These are phyloP conservation scores for Kalanchoe fedtschenkoi DNA, from an alignment of 164 flowering plant species.

Conservation along the genomic window DNA sequence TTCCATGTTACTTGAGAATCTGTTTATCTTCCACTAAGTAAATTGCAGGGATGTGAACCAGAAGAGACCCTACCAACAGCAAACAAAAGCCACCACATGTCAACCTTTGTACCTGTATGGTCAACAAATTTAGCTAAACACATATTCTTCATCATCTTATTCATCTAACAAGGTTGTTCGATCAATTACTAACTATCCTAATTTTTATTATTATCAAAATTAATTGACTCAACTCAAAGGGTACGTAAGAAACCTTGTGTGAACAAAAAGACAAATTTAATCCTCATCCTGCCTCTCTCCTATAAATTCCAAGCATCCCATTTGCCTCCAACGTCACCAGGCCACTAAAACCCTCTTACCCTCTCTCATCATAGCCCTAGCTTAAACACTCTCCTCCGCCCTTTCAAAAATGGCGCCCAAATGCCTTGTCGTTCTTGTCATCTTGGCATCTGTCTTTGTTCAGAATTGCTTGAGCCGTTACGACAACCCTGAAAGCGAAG, in stretches of 20 bases:
- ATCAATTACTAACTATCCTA: neutral
- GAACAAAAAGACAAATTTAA: too few species aligned
- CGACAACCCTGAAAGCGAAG: neutral
- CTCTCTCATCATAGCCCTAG: neutral
- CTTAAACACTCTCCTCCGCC: neutral
- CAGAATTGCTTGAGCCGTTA: neutral
- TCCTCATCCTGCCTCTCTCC: too few species aligned
- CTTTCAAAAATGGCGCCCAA: neutral
- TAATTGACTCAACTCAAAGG: too few species aligned
- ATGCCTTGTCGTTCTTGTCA: conserved; percentile 6
- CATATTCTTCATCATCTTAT: neutral
- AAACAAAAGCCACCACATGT: neutral
- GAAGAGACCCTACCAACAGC: too few species aligned
- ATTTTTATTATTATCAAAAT: too few species aligned
- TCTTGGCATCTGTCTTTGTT: neutral
- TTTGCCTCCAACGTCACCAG: neutral
- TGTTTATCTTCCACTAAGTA: too few species aligned
- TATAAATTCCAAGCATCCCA: conserved; percentile 1
- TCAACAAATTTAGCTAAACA: conserved; percentile 3
- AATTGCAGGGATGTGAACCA: too few species aligned
- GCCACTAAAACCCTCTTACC: neutral
- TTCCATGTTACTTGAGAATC: too few species aligned
- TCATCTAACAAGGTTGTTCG: neutral
- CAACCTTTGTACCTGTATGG: neutral
- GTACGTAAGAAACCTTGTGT: too few species aligned